phyloP scores from a whole-genome alignment of 305 asterid species.

The Withania somnifera region DNA sequence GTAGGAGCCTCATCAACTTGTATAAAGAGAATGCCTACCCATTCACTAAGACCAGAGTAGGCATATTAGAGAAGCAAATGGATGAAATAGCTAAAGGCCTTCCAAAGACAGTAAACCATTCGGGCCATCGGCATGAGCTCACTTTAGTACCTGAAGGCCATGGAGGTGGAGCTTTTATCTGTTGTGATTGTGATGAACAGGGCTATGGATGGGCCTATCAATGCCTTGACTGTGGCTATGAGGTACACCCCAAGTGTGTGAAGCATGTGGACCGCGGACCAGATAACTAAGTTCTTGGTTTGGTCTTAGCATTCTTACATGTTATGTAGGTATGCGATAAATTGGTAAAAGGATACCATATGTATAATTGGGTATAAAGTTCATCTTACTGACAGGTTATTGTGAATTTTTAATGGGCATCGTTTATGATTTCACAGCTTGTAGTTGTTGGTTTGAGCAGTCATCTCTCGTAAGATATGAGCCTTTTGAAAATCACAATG shows the following conservation, averaged over 20 bases:
- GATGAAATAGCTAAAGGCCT: slow-evolving; percentile 42
- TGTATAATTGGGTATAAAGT: neutral
- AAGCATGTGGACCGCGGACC: neutral
- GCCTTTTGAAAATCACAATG: neutral
- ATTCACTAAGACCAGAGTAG: slow-evolving; percentile 31
- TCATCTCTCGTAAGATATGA: neutral
- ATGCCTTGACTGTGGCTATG: slow-evolving; percentile 67
- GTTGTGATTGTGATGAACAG: slow-evolving; percentile 73
- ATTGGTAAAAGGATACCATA: neutral
- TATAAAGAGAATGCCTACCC: slow-evolving; percentile 55
- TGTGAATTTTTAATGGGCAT: neutral
- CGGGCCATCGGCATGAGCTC: slow-evolving; percentile 45
- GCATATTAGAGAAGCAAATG: slow-evolving; percentile 32
- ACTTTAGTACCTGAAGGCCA: slow-evolving; percentile 51
- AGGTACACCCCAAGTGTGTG: slow-evolving; percentile 64
- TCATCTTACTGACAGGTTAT: neutral
- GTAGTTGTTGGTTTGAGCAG: neutral
- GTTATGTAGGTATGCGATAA: neutral
- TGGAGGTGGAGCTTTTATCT: slow-evolving; percentile 61
- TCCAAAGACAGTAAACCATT: slow-evolving; percentile 28
- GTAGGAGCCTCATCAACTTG: slow-evolving; percentile 52
- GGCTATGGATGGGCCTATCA: slow-evolving; percentile 74
- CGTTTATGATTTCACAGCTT: neutral
- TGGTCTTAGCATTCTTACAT: neutral
- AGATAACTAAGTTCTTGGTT: neutral